Evolutionary conservation across 139 green algal species (phyloP).

Genomic region (Picochlorum sp.): DNA sequence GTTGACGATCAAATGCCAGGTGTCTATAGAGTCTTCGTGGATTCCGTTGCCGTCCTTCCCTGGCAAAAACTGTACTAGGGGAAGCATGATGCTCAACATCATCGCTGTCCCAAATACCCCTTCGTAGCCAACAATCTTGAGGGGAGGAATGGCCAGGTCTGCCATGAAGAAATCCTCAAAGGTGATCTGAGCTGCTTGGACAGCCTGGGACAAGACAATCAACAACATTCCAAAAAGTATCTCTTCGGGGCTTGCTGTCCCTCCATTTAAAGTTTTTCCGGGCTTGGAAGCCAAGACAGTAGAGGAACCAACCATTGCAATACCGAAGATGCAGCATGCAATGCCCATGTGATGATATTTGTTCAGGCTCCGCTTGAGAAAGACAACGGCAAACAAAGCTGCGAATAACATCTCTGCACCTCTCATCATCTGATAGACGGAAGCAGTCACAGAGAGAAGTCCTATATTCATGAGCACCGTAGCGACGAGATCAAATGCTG

Average conservation of each 20-base stretch:
- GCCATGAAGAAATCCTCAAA: constrained; percentile 70
- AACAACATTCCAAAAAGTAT: constrained; percentile 53
- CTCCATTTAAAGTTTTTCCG: not conserved
- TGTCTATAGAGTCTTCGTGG: constrained; percentile 77
- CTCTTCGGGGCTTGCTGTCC: constrained; percentile 19
- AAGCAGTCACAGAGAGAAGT: constrained; percentile 43
- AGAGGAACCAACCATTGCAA: constrained; percentile 44
- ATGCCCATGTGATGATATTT: constrained; percentile 68
- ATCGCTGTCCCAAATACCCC: constrained; percentile 39
- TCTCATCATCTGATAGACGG: constrained; percentile 66
- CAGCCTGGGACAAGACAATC: constrained; percentile 45
- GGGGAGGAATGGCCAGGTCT: constrained; percentile 44
- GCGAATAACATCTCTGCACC: constrained; percentile 66
- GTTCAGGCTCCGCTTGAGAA: constrained; percentile 50
- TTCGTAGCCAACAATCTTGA: constrained; percentile 61
- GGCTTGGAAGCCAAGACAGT: constrained; percentile 41
- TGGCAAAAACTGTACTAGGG: constrained; percentile 40
- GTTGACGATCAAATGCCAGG: constrained; percentile 50
- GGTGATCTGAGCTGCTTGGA: constrained; percentile 59
- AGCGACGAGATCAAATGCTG: constrained; percentile 49
- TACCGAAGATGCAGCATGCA: constrained; percentile 62
- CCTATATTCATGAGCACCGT: constrained; percentile 66
- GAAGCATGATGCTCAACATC: constrained; percentile 50
- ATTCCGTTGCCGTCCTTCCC: constrained; percentile 64
- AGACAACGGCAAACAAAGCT: constrained; percentile 50